phyloP scores from a whole-genome alignment of 2,329 filamentous ascomycete genomes.

The Nothophoma quercina region DNA sequence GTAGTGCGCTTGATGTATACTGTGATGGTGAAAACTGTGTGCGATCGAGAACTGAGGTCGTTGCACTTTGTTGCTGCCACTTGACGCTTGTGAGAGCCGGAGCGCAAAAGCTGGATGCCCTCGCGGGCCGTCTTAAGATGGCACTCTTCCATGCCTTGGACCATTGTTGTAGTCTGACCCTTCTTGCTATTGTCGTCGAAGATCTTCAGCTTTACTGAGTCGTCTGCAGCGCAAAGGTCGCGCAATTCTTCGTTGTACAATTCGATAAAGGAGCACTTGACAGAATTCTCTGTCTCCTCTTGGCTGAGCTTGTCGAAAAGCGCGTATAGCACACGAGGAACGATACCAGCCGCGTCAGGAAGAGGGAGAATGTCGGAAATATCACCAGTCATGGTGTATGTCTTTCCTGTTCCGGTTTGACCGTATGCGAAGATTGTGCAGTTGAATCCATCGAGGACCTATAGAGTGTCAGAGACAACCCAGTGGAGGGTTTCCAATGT shows the following conservation, averaged over 20 bases:
- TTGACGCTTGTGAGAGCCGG: conserved; percentile 91
- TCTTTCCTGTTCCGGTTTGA: conserved; percentile 97
- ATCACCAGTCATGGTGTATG: conserved; percentile 99
- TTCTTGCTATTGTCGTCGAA: conserved; percentile 87
- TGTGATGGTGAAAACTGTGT: conserved; percentile 96
- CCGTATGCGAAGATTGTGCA: conserved; percentile 99
- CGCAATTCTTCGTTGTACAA: conserved; percentile 97
- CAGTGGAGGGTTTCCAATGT: background rate
- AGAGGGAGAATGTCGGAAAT: conserved; percentile 91
- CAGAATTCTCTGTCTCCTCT: conserved; percentile 80
- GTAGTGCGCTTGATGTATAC: conserved; percentile 83
- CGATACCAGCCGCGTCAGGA: conserved; percentile 92
- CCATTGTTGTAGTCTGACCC: conserved; percentile 83
- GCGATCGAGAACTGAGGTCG: conserved; percentile 93
- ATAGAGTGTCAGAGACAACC: conserved; percentile 14
- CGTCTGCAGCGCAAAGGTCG: conserved; percentile 84
- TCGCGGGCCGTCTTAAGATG: conserved; percentile 86
- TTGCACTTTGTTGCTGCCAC: conserved; percentile 99
- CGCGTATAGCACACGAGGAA: conserved; percentile 86
- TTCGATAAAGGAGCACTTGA: conserved; percentile 98
- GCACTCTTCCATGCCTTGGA: conserved; percentile 97
- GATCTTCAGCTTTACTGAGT: conserved; percentile 88
- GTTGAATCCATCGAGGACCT: conserved; percentile 95
- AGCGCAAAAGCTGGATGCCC: conserved; percentile 86
- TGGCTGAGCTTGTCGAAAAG: conserved; percentile 85